phyloP scores from a whole-genome alignment of 2,329 filamentous ascomycete genomes.

The Trichoderma guizhouense region DNA sequence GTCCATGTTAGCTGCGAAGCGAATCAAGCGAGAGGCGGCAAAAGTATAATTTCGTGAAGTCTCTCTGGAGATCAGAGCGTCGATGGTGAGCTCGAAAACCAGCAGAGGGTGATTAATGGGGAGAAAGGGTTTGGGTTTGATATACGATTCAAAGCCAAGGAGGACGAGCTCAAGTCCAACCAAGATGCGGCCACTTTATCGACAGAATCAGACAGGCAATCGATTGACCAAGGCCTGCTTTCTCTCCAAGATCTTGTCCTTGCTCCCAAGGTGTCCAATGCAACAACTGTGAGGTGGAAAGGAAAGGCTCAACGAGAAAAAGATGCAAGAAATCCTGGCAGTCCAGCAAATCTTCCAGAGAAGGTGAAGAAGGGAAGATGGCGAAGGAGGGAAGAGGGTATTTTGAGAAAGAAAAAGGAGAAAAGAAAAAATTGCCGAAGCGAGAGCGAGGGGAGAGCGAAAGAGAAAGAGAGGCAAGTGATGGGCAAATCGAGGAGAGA shows the following conservation, averaged over 20 bases:
- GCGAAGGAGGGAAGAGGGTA: neutral
- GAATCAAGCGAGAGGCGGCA: neutral
- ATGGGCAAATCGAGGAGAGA: neutral
- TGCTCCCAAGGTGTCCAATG: neutral
- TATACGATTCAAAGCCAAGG: constrained; percentile 7
- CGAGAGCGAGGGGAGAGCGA: neutral
- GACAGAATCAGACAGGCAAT: neutral
- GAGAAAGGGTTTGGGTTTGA: neutral
- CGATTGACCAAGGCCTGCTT: neutral
- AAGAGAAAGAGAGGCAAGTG: neutral
- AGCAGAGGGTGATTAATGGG: neutral
- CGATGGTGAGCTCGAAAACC: neutral
- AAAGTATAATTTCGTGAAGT: neutral
- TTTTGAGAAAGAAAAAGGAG: neutral
- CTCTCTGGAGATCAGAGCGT: neutral
- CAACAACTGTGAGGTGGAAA: neutral
- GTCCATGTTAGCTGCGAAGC: constrained; percentile 29
- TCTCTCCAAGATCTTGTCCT: neutral
- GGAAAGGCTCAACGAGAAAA: neutral
- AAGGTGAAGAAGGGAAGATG: neutral
- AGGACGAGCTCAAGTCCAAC: neutral
- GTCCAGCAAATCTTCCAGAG: neutral
- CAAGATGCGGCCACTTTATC: neutral
- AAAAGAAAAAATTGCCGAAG: neutral
- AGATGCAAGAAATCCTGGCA: neutral